Base-by-base conservation (phyloP, 2,329 filamentous ascomycete species). In the Fusarium zealandicum region DNA sequence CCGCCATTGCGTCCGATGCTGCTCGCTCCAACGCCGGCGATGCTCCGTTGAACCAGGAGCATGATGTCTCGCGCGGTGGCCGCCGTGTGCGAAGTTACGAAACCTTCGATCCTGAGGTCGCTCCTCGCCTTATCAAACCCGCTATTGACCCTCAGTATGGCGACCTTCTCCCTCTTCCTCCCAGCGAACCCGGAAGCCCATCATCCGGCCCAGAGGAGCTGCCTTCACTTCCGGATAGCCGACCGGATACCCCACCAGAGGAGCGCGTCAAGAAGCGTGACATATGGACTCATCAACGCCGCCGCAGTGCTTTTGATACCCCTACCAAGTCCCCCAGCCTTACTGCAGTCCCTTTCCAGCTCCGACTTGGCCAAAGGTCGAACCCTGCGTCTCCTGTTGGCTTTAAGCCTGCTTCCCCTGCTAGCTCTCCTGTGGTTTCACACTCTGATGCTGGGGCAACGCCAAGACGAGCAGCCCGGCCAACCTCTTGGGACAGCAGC, bases 111-210 rank as follows among this genome's bases (percentile, higher is more conserved):
- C 82, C 83, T 14, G 85, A 87, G 64, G 82, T 88, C 64, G 75
- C 78, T 43, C 76, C 80, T 51, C 78, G 84, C 59, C 76, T 77
- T 58, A 82, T 88, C 72, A 85, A 85, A 69, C 84, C 84, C 60
- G 84, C 85, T 60, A 87, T 88, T 65, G 86, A 89, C 68, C 86
- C 86, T 32, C 80, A 84, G 60, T 86, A 86, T 73, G 83, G 84
- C 57, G 86, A 89, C 68, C 74, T 88, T 41, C 78, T 89, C 51
- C 84, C 84, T 31, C 73, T 89, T 32, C 86, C 86, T 46, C 85
- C 85, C 27, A 87, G 83, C 68, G 77, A 78, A 57, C 80, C 83
- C 53, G 76, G 75, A 33, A 82, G 82, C 44, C 82, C 82, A 20
- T 67, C 73, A 28, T 61, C 69, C 33, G 54, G 60, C 5, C 61